A percentile compares a stretch with the other conserved stretches of the same genome.
Evolutionary conservation across 345 rosid species (phyloP).

Genomic region (Eucalyptus melliodora): DNA sequence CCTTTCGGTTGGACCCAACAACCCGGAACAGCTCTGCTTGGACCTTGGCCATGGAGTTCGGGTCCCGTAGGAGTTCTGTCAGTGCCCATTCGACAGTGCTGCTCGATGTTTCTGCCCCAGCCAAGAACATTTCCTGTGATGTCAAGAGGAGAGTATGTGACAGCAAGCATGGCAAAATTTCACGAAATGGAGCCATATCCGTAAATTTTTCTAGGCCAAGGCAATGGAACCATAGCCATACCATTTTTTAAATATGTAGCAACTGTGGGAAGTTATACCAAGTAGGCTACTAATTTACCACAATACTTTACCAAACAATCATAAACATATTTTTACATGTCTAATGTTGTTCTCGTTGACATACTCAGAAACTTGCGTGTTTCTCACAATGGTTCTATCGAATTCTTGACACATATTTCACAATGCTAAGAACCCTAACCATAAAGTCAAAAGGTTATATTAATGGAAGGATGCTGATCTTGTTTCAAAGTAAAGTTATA

Average conservation of each 20-base stretch:
- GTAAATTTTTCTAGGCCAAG: not conserved
- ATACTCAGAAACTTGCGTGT: not conserved
- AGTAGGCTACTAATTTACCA: not conserved
- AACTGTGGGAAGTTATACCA: not conserved
- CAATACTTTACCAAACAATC: not conserved
- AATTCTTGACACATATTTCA: not conserved
- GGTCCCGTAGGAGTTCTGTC: conserved; percentile 42
- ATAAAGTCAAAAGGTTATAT: too few relatives aligned
- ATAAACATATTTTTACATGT: too few relatives aligned
- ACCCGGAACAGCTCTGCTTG: conserved; percentile 2
- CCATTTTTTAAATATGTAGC: not conserved
- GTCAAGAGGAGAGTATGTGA: not conserved
- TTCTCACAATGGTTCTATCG: not conserved
- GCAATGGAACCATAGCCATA: not conserved
- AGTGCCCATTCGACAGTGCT: not conserved
- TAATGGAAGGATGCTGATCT: not conserved
- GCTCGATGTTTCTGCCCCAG: conserved; percentile 31
- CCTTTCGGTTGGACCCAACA: too few relatives aligned
- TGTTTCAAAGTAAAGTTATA: too few relatives aligned
- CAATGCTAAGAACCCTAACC: not conserved
- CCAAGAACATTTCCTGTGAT: too few relatives aligned
- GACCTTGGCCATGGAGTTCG: conserved; percentile 21
- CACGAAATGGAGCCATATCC: not conserved
- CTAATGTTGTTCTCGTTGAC: not conserved
- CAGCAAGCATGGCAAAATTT: not conserved